These are phyloP conservation scores for Carex littledalei DNA, from an alignment of 176 grass and related monocot species.

Conservation along the genomic window DNA sequence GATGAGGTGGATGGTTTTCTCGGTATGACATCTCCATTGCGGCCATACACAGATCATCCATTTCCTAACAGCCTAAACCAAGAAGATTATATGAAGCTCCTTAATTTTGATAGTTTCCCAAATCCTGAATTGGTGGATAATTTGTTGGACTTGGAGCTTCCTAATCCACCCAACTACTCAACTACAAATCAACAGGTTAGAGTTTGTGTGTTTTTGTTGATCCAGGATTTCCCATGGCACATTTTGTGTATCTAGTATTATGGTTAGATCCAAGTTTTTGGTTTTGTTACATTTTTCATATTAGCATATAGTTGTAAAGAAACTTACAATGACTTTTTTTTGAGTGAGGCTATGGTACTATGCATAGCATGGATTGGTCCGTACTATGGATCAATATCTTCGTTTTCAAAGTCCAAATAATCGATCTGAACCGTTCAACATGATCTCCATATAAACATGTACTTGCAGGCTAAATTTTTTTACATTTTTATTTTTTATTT, in stretches of 20 bases:
- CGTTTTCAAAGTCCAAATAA: no score
- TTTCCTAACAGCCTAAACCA: conserved; percentile 28
- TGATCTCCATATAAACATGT: no score
- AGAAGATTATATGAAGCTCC: conserved; percentile 17
- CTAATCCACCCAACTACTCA: conserved; percentile 10
- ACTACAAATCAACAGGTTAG: conserved; percentile 12
- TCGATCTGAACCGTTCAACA: no score
- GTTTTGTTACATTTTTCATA: neutral
- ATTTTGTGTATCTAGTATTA: neutral
- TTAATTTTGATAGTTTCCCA: neutral
- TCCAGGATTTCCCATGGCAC: neutral
- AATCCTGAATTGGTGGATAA: conserved; percentile 23
- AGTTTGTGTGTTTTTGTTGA: conserved; percentile 1
- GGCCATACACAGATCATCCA: conserved; percentile 34
- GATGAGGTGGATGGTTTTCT: conserved; percentile 23
- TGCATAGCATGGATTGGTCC: no score
- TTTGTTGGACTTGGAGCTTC: conserved; percentile 8
- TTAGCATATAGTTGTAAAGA: neutral
- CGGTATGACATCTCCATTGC: conserved; percentile 32
- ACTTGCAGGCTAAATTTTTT: no score
- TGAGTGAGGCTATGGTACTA: no score
- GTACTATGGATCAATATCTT: no score
- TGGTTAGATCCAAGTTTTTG: neutral
- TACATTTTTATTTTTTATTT: no score
- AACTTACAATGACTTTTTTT: neutral